Evolutionary conservation across 225 moss, liverwort and hornwort species (phyloP).

Genomic region (Straminergon stramineum): DNA sequence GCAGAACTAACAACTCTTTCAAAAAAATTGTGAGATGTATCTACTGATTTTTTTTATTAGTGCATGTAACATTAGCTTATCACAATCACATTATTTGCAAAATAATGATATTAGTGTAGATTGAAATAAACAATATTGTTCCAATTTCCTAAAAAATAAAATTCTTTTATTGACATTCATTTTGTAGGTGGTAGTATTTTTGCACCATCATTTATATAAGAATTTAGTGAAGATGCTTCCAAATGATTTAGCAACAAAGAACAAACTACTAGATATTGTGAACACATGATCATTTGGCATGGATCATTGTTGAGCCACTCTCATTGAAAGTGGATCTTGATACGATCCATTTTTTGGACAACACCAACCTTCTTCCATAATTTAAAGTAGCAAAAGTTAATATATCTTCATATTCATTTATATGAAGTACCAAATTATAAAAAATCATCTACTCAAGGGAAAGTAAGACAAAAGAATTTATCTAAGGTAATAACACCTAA

Average conservation of each 20-base stretch:
- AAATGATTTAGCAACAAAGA: too few relatives aligned
- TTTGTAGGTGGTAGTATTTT: background rate
- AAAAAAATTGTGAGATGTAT: background rate
- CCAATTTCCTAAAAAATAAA: background rate
- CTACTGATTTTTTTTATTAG: background rate
- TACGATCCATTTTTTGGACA: accelerated
- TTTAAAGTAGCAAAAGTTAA: too few relatives aligned
- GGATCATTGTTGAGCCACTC: background rate
- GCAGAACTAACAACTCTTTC: background rate
- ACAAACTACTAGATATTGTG: too few relatives aligned
- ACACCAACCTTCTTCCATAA: background rate
- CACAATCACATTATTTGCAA: background rate
- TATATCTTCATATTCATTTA: too few relatives aligned
- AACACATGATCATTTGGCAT: background rate
- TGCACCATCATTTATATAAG: too few relatives aligned
- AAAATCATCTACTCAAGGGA: too few relatives aligned
- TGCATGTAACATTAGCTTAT: background rate
- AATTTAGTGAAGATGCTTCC: too few relatives aligned
- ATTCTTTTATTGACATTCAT: background rate
- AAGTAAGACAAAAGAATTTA: too few relatives aligned
- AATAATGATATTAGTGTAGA: background rate
- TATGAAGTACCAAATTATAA: too few relatives aligned
- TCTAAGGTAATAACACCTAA: too few relatives aligned
- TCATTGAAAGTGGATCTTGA: background rate
- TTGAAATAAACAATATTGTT: background rate